Evolutionary conservation across 2,329 filamentous ascomycete genomes (phyloP).

Genomic region (Aspergillus tanneri): DNA sequence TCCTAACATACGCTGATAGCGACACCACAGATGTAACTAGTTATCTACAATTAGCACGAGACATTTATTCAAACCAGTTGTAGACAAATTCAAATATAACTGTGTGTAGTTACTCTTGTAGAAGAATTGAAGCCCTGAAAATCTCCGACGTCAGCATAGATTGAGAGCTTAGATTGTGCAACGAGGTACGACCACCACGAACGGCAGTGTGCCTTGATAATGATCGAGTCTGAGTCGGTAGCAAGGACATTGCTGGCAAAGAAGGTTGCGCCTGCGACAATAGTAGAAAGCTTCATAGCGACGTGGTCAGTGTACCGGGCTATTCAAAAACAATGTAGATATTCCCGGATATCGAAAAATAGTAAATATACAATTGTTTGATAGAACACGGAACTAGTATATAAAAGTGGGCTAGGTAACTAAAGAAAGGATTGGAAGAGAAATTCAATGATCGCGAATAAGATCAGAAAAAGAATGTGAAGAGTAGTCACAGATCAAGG

Average conservation of each 20-base stretch:
- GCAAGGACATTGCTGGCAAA: slow-evolving; percentile 49
- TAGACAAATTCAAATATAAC: slow-evolving; percentile 50
- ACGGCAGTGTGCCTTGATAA: slow-evolving; percentile 58
- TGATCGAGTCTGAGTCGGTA: slow-evolving; percentile 56
- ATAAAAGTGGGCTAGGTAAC: background rate
- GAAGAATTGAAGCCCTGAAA: slow-evolving; percentile 73
- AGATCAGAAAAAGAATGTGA: slow-evolving; percentile 9
- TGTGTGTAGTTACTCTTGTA: slow-evolving; percentile 73
- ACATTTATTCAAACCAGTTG: too few species aligned
- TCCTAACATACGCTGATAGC: slow-evolving; percentile 71
- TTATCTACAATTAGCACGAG: background rate
- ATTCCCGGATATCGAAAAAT: slow-evolving; percentile 1
- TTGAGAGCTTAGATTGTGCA: background rate
- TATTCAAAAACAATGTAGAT: background rate
- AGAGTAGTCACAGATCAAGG: background rate
- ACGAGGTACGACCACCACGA: too few species aligned
- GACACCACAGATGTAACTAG: slow-evolving; percentile 79
- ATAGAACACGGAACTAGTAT: background rate
- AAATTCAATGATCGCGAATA: slow-evolving; percentile 3
- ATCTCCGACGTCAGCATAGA: background rate
- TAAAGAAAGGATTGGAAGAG: background rate
- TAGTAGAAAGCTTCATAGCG: slow-evolving; percentile 54
- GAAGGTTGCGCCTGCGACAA: slow-evolving; percentile 51
- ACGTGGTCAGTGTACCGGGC: slow-evolving; percentile 5
- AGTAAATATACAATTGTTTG: background rate